phyloP scores from a whole-genome alignment of 768 basidiomycete species.

The Suillus bovinus region DNA sequence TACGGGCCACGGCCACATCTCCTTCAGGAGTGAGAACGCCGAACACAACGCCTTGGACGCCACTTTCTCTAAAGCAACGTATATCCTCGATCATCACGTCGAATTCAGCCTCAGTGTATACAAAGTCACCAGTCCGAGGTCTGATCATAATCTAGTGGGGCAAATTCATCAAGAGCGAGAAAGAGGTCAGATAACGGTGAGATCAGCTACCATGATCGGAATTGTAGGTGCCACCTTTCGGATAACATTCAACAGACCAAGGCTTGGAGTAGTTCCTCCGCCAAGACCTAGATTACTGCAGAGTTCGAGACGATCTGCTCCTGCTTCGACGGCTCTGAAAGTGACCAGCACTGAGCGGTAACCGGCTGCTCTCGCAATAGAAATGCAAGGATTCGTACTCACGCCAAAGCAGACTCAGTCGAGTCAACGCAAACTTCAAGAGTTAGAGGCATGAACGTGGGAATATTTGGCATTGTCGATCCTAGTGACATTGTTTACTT shows the following conservation, averaged over 20 bases:
- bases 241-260: slow-evolving; percentile 69
- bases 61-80: slow-evolving; percentile 52
- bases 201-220: slow-evolving; percentile 65
- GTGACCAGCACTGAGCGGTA: slow-evolving; percentile 11
- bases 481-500: too few relatives aligned
- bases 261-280: slow-evolving; percentile 80
- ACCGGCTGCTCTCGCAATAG: not conserved
- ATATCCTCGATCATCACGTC: slow-evolving; percentile 79
- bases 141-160: slow-evolving; percentile 70
- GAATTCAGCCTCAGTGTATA: slow-evolving; percentile 67
- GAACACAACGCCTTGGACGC: slow-evolving; percentile 66
- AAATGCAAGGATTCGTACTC: slow-evolving; percentile 23
- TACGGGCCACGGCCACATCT: slow-evolving; percentile 56
- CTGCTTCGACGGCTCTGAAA: slow-evolving; percentile 64
- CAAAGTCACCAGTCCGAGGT: slow-evolving; percentile 77
- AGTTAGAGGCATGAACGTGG: slow-evolving; percentile 27
- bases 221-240: slow-evolving; percentile 46
- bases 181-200: not conserved
- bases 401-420: slow-evolving; percentile 69
- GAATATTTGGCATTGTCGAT: too few relatives aligned
- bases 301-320: slow-evolving; percentile 76
- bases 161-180: not conserved
- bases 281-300: slow-evolving; percentile 70
- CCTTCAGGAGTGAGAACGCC: slow-evolving; percentile 60
- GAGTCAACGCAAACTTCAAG: slow-evolving; percentile 77